Conservation (phyloP, 148 eudicot species). For the Polygonum maritimum region DNA sequence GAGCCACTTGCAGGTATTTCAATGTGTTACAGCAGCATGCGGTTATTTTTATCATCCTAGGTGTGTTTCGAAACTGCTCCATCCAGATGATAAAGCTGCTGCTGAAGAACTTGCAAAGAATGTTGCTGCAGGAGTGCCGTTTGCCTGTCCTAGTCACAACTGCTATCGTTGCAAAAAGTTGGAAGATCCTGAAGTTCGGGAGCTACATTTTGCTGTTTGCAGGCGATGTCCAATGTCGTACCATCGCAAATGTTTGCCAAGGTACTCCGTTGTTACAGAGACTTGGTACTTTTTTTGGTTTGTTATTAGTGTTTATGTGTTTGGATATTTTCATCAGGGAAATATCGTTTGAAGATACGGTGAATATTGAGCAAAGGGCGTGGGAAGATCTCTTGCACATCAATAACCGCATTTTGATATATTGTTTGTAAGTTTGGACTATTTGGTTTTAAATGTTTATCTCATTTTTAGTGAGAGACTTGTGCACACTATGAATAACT, state of each 20-base stretch:
- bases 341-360: conserved; percentile 49
- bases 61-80: conserved; percentile 76
- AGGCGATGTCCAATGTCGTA: conserved; percentile 92
- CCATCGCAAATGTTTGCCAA: conserved; percentile 87
- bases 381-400: conserved; percentile 70
- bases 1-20: conserved; percentile 56
- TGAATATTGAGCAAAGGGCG: conserved; percentile 58
- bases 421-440: conserved; percentile 67
- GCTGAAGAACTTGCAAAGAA: conserved; percentile 36
- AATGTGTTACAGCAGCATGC: conserved; percentile 81
- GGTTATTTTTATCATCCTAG: conserved; percentile 82
- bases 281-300: not conserved
- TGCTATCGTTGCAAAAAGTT: conserved; percentile 57
- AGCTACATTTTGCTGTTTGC: conserved; percentile 77
- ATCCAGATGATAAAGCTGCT: conserved; percentile 32
- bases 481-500: not conserved
- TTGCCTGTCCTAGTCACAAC: conserved; percentile 73
- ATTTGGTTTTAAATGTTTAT: not conserved
- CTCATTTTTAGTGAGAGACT: not conserved
- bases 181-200: conserved; percentile 37
- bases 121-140: conserved; percentile 63
- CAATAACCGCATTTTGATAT: conserved; percentile 57
- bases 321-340: conserved; percentile 34
- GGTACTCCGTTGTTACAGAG: conserved; percentile 25
- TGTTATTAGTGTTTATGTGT: not conserved